A percentile compares a stretch with the other conserved stretches of the same genome.
phyloP scores from a whole-genome alignment of 768 basidiomycete species.

The Aureoboletus auriporus region DNA sequence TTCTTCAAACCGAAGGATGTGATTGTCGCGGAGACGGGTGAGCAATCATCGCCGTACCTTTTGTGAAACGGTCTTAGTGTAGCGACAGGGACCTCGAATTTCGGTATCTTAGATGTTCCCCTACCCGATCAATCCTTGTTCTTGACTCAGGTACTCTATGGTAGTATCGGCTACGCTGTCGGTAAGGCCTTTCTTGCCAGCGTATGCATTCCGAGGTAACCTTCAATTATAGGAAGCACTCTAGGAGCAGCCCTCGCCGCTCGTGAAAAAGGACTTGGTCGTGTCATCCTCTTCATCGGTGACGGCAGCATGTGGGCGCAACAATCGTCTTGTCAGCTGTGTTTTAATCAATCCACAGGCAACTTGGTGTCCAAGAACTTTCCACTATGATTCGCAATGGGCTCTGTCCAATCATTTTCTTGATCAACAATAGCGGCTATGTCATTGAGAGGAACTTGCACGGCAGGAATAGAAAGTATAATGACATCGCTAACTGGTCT shows the following conservation, averaged over 20 bases:
- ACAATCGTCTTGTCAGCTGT: background rate
- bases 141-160: slow-evolving; percentile 81
- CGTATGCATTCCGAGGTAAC: background rate
- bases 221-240: slow-evolving; percentile 42
- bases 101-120: slow-evolving; percentile 79
- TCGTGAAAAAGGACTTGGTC: slow-evolving; percentile 51
- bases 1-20: slow-evolving; percentile 76
- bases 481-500: slow-evolving; percentile 76
- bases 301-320: slow-evolving; percentile 70
- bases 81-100: slow-evolving; percentile 63
- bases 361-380: slow-evolving; percentile 78
- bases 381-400: slow-evolving; percentile 76
- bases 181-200: slow-evolving; percentile 37
- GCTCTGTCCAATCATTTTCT: slow-evolving; percentile 79
- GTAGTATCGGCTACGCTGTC: slow-evolving; percentile 88
- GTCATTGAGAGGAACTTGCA: slow-evolving; percentile 83
- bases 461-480: slow-evolving; percentile 72
- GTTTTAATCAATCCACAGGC: slow-evolving; percentile 37
- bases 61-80: background rate
- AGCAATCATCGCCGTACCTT: background rate
- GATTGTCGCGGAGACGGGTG: slow-evolving; percentile 84
- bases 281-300: slow-evolving; percentile 83
- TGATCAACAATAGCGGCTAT: slow-evolving; percentile 80
- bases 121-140: slow-evolving; percentile 68
- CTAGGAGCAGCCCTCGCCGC: slow-evolving; percentile 83